Evolutionary conservation across 352 stramenopile genomes (phyloP).

Genomic region (Globisporangium apiculatum): DNA sequence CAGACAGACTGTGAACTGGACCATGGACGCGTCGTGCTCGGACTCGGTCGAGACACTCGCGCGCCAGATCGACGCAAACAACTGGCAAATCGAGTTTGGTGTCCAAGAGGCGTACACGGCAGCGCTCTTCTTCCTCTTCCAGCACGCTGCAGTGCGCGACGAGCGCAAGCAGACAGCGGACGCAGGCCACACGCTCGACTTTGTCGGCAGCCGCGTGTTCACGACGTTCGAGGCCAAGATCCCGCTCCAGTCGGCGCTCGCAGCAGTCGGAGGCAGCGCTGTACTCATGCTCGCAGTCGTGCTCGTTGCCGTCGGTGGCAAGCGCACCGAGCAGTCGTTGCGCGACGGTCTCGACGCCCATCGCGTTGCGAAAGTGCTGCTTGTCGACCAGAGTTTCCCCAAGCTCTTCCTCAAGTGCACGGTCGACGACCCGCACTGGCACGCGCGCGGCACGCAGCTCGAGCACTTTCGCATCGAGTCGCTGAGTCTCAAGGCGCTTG

Average conservation of each 20-base stretch:
- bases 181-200: constrained; percentile 18
- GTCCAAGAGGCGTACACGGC: constrained; percentile 44
- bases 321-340: constrained; percentile 16
- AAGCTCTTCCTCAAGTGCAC: constrained; percentile 30
- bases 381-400: constrained; percentile 25
- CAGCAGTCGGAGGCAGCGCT: constrained; percentile 18
- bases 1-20: constrained; percentile 15
- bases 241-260: constrained; percentile 22
- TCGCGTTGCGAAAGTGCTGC: constrained; percentile 32
- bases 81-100: constrained; percentile 33
- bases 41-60: constrained; percentile 30
- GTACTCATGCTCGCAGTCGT: constrained; percentile 14
- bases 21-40: constrained; percentile 28
- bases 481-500: constrained; percentile 17
- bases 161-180: constrained; percentile 1
- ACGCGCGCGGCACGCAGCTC: constrained; percentile 8
- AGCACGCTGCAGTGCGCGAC: constrained; percentile 34
- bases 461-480: constrained; percentile 23
- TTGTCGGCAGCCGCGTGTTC: constrained; percentile 21
- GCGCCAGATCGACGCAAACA: constrained; percentile 29
- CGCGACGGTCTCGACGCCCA: constrained; percentile 21
- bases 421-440: constrained; percentile 12
- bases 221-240: constrained; percentile 30
- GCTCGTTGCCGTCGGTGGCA: constrained; percentile 13
- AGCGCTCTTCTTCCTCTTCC: constrained; percentile 48